These are phyloP conservation scores for Pyrenophora graminea DNA, from an alignment of 2,329 filamentous ascomycete genomes.

Conservation along the genomic window DNA sequence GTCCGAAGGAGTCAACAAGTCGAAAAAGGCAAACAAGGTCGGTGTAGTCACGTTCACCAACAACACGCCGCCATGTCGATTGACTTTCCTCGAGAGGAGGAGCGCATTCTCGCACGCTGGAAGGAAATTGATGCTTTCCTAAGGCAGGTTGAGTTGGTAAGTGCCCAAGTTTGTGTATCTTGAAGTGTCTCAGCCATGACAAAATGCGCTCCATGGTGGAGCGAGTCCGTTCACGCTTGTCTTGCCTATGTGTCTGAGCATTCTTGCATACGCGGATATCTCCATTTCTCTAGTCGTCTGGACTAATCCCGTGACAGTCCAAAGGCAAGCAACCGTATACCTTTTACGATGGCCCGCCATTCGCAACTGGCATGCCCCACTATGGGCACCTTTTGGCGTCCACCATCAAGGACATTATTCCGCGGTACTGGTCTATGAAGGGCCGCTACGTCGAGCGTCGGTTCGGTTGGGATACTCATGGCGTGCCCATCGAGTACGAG, in stretches of 20 bases:
- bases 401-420: conserved; percentile 97
- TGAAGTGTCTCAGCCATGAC: not conserved
- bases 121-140: conserved; percentile 90
- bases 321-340: conserved; percentile 83
- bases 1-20: conserved; percentile 29
- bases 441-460: conserved; percentile 88
- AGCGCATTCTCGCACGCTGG: conserved; percentile 82
- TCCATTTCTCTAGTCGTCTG: not conserved
- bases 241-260: not conserved
- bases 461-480: conserved; percentile 96
- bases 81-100: conserved; percentile 90
- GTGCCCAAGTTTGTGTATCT: conserved; percentile 8
- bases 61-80: conserved; percentile 68
- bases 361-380: conserved; percentile 63
- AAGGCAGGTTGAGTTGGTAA: conserved; percentile 75
- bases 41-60: conserved; percentile 25
- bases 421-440: conserved; percentile 97
- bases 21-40: conserved; percentile 32
- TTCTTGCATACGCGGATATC: not conserved
- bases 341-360: conserved; percentile 77
- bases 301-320: conserved; percentile 51
- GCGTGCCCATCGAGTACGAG: conserved; percentile 92
- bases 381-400: conserved; percentile 83
- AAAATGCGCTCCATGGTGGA: not conserved
- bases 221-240: not conserved